Evolutionary conservation across 106 monocot genomes (phyloP).

Genomic region (Dendrobium nobile): DNA sequence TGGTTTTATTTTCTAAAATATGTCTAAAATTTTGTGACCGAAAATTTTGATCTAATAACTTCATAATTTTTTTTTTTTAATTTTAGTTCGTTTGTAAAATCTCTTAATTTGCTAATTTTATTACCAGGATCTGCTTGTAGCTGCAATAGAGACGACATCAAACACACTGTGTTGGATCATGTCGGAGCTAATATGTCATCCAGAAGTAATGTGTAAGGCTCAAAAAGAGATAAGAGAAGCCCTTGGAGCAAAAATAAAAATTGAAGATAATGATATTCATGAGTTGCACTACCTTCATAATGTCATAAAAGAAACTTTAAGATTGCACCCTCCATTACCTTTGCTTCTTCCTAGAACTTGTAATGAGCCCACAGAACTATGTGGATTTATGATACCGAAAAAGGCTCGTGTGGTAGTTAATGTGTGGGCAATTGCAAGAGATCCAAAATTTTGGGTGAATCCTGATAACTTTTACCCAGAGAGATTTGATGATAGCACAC

Average conservation of each 20-base stretch:
- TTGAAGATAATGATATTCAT: constrained; percentile 30
- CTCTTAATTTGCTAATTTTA: too few relatives aligned
- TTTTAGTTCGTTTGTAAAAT: neutral
- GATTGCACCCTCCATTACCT: constrained; percentile 37
- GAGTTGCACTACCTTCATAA: constrained; percentile 17
- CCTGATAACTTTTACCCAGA: constrained; percentile 26
- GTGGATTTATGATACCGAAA: constrained; percentile 24
- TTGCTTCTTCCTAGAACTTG: constrained; percentile 28
- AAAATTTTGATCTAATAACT: too few relatives aligned
- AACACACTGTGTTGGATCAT: constrained; percentile 29
- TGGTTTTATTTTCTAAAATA: neutral
- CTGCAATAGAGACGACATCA: constrained; percentile 36
- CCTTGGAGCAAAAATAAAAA: neutral
- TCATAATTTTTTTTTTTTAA: neutral
- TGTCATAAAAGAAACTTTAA: constrained; percentile 34
- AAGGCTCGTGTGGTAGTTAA: constrained; percentile 26
- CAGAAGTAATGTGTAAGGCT: constrained; percentile 22
- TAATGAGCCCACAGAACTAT: constrained; percentile 14
- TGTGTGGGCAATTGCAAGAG: neutral
- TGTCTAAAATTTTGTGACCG: too few relatives aligned
- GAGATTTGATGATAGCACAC: constrained; percentile 12
- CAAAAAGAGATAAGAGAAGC: constrained; percentile 18
- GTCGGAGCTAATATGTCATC: constrained; percentile 29
- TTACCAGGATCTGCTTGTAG: constrained; percentile 27
- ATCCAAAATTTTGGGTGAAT: constrained; percentile 23